Percentiles rank a stretch among this genome's conserved stretches.
These are phyloP conservation scores for Clarkia xantiana DNA, from an alignment of 345 rosid species.

Conservation along the genomic window DNA sequence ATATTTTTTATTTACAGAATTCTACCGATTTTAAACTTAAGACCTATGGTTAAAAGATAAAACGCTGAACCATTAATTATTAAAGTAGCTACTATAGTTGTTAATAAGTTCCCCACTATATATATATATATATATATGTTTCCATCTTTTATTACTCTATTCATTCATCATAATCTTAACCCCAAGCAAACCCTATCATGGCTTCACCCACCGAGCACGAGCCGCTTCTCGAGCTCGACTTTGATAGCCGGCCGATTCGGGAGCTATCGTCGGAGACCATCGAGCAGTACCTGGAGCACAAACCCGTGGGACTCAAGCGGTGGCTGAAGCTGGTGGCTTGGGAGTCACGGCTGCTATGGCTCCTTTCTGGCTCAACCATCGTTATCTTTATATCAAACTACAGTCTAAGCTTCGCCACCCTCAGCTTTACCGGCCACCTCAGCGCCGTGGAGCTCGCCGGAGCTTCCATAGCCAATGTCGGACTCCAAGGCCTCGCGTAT, in stretches of 20 bases:
- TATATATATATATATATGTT: too few relatives aligned
- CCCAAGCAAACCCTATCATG: too few relatives aligned
- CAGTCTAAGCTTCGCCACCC: constrained; percentile 68
- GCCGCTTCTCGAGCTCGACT: constrained; percentile 31
- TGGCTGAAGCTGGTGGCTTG: constrained; percentile 52
- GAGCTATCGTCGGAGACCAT: constrained; percentile 36
- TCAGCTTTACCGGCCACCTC: constrained; percentile 57
- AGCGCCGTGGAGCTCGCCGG: constrained; percentile 72
- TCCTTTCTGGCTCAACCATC: constrained; percentile 55
- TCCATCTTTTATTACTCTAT: too few relatives aligned
- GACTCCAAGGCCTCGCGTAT: constrained; percentile 82
- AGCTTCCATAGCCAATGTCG: constrained; percentile 67
- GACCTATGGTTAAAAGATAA: too few relatives aligned
- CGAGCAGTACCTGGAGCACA: constrained; percentile 39
- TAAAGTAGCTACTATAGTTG: too few relatives aligned
- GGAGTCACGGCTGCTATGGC: constrained; percentile 76
- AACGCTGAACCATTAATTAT: too few relatives aligned
- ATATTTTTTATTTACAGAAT: too few relatives aligned
- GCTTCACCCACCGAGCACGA: too few relatives aligned
- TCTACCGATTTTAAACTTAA: too few relatives aligned
- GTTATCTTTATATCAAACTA: constrained; percentile 43
- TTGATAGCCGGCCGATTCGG: constrained; percentile 19
- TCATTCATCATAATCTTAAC: too few relatives aligned
- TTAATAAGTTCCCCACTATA: too few relatives aligned
- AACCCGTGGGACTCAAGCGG: constrained; percentile 30